These are phyloP conservation scores for Takashimella koratensis DNA, from an alignment of 1,284 basidiomycete species.

Conservation along the genomic window DNA sequence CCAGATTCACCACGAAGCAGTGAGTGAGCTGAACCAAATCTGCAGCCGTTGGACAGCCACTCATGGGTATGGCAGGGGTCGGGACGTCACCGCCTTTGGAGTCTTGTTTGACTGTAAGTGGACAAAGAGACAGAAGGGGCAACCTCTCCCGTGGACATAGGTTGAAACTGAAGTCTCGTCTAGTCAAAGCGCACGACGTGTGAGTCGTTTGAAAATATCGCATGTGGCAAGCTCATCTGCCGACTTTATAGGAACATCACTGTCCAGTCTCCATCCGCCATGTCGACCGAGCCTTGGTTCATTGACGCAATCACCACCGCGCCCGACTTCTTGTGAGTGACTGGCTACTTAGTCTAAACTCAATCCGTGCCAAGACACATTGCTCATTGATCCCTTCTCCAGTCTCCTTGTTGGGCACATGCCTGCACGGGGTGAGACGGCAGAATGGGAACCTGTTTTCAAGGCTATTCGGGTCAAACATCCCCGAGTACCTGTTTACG, in stretches of 20 bases:
- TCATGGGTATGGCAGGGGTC: conserved; percentile 55
- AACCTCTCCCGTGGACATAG: no score
- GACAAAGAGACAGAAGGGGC: no score
- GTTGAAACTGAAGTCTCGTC: no score
- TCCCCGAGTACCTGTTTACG: conserved; percentile 67
- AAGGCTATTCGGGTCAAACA: conserved; percentile 69
- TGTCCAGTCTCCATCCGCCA: conserved; percentile 65
- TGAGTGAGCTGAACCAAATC: conserved; percentile 41
- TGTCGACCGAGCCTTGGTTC: conserved; percentile 70
- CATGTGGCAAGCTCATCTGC: no score
- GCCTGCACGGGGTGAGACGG: conserved; percentile 40
- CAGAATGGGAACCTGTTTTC: conserved; percentile 66
- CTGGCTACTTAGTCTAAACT: not conserved
- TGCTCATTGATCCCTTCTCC: conserved; percentile 40
- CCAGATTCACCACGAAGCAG: conserved; percentile 72
- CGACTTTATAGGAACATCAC: conserved; percentile 63
- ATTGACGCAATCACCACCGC: conserved; percentile 69
- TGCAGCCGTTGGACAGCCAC: conserved; percentile 1
- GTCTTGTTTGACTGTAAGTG: conserved; percentile 62
- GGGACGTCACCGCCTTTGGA: conserved; percentile 71
- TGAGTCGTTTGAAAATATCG: conserved; percentile 14
- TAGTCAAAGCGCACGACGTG: conserved; percentile 41
- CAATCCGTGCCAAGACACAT: not conserved
- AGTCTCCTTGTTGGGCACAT: conserved; percentile 44
- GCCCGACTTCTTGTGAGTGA: conserved; percentile 69